Evolutionary conservation across 805 yeast genomes (phyloP), one percentile per base, ranked within the genome.

Genomic region (Monosporozyma solicola): DNA sequence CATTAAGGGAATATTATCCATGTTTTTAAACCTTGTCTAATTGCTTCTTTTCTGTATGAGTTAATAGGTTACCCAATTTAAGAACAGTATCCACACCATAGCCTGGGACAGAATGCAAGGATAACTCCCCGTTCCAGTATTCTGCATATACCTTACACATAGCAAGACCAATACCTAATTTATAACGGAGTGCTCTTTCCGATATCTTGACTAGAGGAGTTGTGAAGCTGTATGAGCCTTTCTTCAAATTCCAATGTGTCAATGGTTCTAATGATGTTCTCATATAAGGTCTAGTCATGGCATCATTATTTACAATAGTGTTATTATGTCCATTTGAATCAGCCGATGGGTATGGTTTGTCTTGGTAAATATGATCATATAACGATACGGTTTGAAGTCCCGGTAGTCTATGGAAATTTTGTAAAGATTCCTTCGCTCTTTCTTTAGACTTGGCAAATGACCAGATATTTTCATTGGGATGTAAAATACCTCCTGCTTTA

Each of bases 91-190:
- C 99, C 39, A 94, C 82, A 2, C 99, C 99, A 60, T 85, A 88
- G 2, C 97, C 97, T 55, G 89, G 92, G 50, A 92, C 72, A 0
- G 95, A 84, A 59, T 84, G 84, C 77, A 92, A 80, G 54, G 83
- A 84, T 50, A 92, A 69, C 50, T 85, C 87, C 6, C 98, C 98
- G 60, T 91, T 94, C 98, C 98, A 92, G 68, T 92, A 92, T 61
- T 92, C 97, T 0, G 96, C 88, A 64, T 92, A 92, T 0, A 91
- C 88, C 59, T 87, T 84, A 62, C 96, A 86, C 85, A 92, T 83
- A 0, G 98, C 97, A 55, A 92, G 72, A 0, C 97, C 96, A 54
- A 92, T 77, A 0, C 97, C 97, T 31, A 92, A 70, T 51, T 85
- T 86, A 60, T 78, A 79, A 54, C 85, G 79, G 29, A 86, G 82